These are phyloP conservation scores for Wickerhamiella parazyma DNA, from an alignment of 805 yeast species.

Conservation along the genomic window DNA sequence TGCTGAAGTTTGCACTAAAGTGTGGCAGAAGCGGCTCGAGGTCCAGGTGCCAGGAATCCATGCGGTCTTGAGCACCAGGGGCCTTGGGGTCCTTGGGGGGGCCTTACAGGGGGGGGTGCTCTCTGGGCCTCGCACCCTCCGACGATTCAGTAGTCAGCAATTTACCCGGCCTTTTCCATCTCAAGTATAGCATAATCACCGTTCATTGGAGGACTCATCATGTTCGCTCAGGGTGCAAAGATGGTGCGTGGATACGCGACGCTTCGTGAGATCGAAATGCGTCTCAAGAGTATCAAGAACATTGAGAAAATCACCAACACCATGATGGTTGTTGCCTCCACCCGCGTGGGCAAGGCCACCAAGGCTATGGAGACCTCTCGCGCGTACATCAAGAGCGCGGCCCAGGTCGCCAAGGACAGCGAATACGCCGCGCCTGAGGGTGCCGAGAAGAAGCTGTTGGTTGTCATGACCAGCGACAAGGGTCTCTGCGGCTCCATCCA, in stretches of 20 bases:
- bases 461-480: slow-evolving; percentile 91
- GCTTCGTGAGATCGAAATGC: slow-evolving; percentile 94
- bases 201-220: slow-evolving; percentile 9
- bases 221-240: slow-evolving; percentile 10
- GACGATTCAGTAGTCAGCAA: too few species aligned
- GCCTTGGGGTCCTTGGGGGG: too few species aligned
- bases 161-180: slow-evolving; percentile 4
- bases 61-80: too few species aligned
- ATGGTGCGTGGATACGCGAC: slow-evolving; percentile 64
- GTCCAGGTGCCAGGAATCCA: too few species aligned
- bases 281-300: slow-evolving; percentile 96
- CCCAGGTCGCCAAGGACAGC: slow-evolving; percentile 65
- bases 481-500: slow-evolving; percentile 98
- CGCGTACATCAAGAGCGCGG: slow-evolving; percentile 66
- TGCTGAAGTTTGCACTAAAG: neutral
- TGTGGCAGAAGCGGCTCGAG: too few species aligned
- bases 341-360: slow-evolving; percentile 90
- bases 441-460: slow-evolving; percentile 55
- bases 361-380: slow-evolving; percentile 84
- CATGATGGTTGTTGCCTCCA: slow-evolving; percentile 98
- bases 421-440: slow-evolving; percentile 51
- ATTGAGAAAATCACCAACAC: slow-evolving; percentile 99
- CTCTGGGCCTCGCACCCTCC: too few species aligned
- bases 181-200: slow-evolving; percentile 5
- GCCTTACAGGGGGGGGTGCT: too few species aligned